Evolutionary conservation across 768 basidiomycete species (phyloP).

Genomic region (Collybia sordida): DNA sequence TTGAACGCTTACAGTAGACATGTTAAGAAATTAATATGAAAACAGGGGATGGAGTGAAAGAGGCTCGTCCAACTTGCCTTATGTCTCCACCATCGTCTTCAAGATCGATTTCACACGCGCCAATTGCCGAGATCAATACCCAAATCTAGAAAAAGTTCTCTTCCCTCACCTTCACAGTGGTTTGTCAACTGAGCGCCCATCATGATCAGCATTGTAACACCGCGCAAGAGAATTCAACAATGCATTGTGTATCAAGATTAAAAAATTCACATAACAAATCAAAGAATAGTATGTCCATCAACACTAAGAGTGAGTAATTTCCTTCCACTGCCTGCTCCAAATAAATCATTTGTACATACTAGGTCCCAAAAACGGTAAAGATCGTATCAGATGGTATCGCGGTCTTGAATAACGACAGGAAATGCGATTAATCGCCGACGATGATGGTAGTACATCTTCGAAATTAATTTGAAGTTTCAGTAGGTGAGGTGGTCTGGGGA

Average conservation of each 20-base stretch:
- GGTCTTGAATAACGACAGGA: conserved; percentile 2
- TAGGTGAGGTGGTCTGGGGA: conserved; percentile 12
- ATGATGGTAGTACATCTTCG: conserved; percentile 1
- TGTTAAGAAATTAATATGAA: conserved; percentile 28
- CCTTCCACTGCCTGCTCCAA: conserved; percentile 13
- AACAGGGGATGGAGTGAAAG: conserved; percentile 20
- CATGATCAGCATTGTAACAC: neutral
- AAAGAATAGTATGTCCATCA: conserved; percentile 11
- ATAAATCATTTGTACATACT: conserved; percentile 7
- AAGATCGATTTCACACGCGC: conserved; percentile 77
- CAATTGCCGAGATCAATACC: conserved; percentile 34
- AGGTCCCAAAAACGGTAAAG: conserved; percentile 11
- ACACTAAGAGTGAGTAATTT: conserved; percentile 12
- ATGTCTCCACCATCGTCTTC: conserved; percentile 7
- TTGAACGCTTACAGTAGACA: conserved; percentile 48
- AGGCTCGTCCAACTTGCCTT: conserved; percentile 16
- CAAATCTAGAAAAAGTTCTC: neutral
- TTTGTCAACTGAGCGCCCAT: conserved; percentile 1
- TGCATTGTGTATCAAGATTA: no score
- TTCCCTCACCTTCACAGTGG: conserved; percentile 3
- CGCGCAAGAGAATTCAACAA: no score
- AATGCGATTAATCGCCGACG: conserved; percentile 10
- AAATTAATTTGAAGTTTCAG: no score
- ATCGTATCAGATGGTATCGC: conserved; percentile 8
- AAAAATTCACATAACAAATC: neutral